Percentiles rank a stretch among this genome's conserved stretches.
Evolutionary conservation across 768 basidiomycete species (phyloP).

Genomic region (Leucosporidium creatinivorum): DNA sequence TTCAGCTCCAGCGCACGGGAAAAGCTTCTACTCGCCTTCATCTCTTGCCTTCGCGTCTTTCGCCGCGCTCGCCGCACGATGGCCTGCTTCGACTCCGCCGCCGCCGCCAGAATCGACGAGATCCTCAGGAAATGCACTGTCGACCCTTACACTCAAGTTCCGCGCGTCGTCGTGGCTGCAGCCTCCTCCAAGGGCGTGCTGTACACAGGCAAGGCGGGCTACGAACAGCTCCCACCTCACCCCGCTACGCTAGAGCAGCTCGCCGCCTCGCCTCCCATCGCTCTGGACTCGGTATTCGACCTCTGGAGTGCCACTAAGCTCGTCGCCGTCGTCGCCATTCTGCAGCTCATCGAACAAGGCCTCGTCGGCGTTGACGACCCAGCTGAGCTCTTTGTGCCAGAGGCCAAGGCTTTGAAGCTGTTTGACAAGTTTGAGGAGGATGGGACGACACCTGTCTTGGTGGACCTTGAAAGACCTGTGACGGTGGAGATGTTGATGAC

Average conservation of each 20-base stretch:
- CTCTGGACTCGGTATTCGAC: constrained; percentile 12
- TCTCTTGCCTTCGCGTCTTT: too few relatives aligned
- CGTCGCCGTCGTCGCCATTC: constrained; percentile 37
- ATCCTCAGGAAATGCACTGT: not conserved
- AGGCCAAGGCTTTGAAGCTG: too few relatives aligned
- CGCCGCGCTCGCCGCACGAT: too few relatives aligned
- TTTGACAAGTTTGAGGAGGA: too few relatives aligned
- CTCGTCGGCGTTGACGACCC: constrained; percentile 34
- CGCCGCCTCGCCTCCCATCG: not conserved
- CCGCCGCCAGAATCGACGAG: not conserved
- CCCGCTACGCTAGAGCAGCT: not conserved
- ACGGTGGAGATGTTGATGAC: constrained; percentile 39
- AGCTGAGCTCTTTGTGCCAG: constrained; percentile 25
- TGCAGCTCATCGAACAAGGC: constrained; percentile 39
- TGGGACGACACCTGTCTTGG: constrained; percentile 10
- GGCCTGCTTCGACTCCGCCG: too few relatives aligned
- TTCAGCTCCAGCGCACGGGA: too few relatives aligned
- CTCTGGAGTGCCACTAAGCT: constrained; percentile 39
- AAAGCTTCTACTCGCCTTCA: too few relatives aligned
- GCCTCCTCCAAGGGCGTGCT: not conserved
- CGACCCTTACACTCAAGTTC: constrained; percentile 5
- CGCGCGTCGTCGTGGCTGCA: constrained; percentile 14
- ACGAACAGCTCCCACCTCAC: not conserved
- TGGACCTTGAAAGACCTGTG: constrained; percentile 32
- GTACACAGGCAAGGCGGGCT: constrained; percentile 3